Conservation (phyloP, 73 alveolate genomes). For the Paramecium biaurelia region DNA sequence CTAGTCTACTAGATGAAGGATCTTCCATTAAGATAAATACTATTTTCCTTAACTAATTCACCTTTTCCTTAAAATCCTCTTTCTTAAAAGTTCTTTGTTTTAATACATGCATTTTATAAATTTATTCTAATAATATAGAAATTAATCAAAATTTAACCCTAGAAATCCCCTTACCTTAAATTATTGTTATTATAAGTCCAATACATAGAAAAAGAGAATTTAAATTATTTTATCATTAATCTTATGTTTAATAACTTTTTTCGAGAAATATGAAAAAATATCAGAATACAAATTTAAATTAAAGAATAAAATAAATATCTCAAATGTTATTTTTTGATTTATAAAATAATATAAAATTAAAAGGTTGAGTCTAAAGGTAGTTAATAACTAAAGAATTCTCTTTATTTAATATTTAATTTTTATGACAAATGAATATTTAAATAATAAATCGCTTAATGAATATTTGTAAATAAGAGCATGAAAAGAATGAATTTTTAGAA, state of each 20-base stretch:
- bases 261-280: background rate
- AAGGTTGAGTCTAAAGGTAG: too few species aligned
- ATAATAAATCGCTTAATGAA: background rate
- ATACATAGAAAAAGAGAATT: background rate
- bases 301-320: background rate
- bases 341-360: too few species aligned
- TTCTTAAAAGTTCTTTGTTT: background rate
- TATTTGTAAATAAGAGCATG: background rate
- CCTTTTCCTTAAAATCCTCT: background rate
- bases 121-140: background rate
- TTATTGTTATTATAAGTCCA: background rate
- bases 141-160: background rate
- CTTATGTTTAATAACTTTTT: background rate
- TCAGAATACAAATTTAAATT: background rate
- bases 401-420: background rate
- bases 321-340: background rate
- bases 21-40: background rate
- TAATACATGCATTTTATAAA: background rate
- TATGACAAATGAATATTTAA: background rate
- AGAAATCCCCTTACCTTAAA: background rate
- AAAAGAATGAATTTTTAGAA: background rate
- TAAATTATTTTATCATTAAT: background rate
- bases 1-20: conserved; percentile 17
- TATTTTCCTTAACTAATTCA: background rate
- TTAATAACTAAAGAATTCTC: too few species aligned